Evolutionary conservation across 2,329 filamentous ascomycete genomes (phyloP), one percentile per base, ranked within the genome.

Genomic region (Cladosporium sp.): DNA sequence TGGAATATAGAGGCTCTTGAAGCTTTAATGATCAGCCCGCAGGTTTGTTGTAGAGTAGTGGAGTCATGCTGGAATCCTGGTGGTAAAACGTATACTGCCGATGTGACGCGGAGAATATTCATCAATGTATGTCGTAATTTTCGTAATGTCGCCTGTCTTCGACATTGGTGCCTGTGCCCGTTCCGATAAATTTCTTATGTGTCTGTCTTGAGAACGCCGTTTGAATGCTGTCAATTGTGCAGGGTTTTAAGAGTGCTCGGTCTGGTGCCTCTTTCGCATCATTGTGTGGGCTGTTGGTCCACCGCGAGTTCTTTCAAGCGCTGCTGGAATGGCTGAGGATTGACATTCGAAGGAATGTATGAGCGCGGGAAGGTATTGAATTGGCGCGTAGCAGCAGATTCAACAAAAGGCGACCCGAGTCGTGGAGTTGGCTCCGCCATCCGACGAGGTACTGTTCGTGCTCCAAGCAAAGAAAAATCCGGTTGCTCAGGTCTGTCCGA

Each of bases 281-380:
- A 64, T 14, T 55, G 51, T 18, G 24, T 10, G 44, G 61, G 18
- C 49, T 44, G 51, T 52, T 62, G 47, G 5, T 38, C 59, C 21
- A 52, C 59, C 15, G 72, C 72, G 60, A 76, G 72, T 67, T 76
- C 68, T 15, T 70, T 69, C 66, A 76, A 66, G 26, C 74, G 72
- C 65, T 74, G 70, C 58, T 74, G 71, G 66, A 76, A 76, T 4
- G 74, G 74, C 47, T 71, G 67, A 51, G 74, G 74, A 58, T 75
- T 73, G 65, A 60, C 59, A 32, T 67, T 58, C 26, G 71, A 71
- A 10, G 72, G 70, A 49, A 74, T 47, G 57, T 68, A 78, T 66
- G 78, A 78, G 60, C 82, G 78, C 18, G 82, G 82, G 67, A 84
- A 84, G 5, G 81, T 84, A 68, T 82, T 82, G 72, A 74, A 76